phyloP scores from a whole-genome alignment of 257 asterid genomes.

The Salvia splendens region DNA sequence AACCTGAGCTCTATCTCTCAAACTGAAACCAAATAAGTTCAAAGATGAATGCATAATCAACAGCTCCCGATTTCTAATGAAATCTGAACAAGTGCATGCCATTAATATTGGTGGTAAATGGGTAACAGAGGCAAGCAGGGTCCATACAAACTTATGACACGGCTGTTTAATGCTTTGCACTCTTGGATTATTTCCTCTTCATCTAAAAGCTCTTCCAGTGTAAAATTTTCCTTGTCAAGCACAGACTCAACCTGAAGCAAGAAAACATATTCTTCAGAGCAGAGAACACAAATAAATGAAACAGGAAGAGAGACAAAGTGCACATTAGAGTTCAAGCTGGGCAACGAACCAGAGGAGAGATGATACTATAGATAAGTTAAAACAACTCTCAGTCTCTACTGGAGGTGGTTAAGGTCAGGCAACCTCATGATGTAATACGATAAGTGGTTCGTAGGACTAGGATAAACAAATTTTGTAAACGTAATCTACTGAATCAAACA shows the following conservation, averaged over 20 bases:
- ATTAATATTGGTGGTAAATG: neutral
- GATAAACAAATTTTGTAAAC: neutral
- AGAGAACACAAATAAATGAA: neutral
- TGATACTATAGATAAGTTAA: neutral
- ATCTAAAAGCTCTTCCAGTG: constrained; percentile 94
- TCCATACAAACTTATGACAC: constrained; percentile 92
- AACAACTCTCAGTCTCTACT: neutral
- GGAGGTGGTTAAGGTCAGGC: neutral
- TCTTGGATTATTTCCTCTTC: constrained; percentile 99
- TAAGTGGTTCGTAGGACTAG: neutral
- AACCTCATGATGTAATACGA: neutral
- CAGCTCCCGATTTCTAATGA: constrained; percentile 6
- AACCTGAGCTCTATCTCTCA: constrained; percentile 89
- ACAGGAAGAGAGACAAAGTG: constrained; percentile 3
- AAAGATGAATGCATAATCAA: neutral
- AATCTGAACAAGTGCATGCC: constrained; percentile 2
- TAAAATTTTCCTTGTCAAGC: constrained; percentile 81
- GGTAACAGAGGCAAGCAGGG: constrained; percentile 10
- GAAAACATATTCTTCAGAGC: constrained; percentile 1
- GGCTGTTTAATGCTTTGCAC: constrained; percentile 95
- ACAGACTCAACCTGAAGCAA: constrained; percentile 77
- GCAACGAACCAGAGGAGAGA: constrained; percentile 5
- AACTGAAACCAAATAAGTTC: constrained; percentile 53
- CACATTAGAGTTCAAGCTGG: neutral
- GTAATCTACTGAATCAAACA: constrained; percentile 7